Evolutionary conservation across 179 eudicot species (phyloP), one percentile per base, ranked within the genome.

Genomic region (Vitellaria paradoxa): DNA sequence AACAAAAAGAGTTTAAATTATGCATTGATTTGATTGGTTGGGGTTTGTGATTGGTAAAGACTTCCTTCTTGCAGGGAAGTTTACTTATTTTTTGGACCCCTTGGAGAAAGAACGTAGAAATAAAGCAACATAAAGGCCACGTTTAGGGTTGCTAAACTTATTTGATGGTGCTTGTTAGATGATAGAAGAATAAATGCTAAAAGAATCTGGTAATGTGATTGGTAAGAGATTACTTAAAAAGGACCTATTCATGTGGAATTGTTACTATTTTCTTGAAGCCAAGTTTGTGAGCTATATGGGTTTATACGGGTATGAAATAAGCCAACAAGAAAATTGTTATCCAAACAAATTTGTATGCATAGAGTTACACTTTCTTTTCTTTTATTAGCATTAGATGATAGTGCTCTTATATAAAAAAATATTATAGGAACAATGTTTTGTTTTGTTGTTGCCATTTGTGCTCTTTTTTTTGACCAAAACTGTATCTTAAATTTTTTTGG

Each of bases 91-190:
- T 30, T 10, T 0, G 6, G 60, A 49, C 30, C 24, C 56, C 56
- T 21, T 12, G 72, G 72, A 20, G 72, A 68, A 47, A 68, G 56
- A 9, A 20, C 26, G 6, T 13, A 70, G 74, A 70, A 70, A 30
- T 14, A 53, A 53, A 61, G 57, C 3, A 50, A 70, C 17, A 70
- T 53, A 70, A 61, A 61, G 5, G 30, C 30, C 30, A 20, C 12
- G 13, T 3, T 61, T 61, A 7, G 26, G 65, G 64, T 60, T 60
- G 24, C 64, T 20, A 9, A 20, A n/a, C 64, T 55, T 55, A 55
- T 55, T 55, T 55, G 18, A 55, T 11, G 59, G 59, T 13, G 1
- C 64, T n/a, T 6, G 20, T 60, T 5, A 23, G 67, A 15, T 23
- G 24, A 7, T 10, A 21, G 17, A 63, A 24, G 67, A 8, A 10